Evolutionary conservation across 345 rosid species (phyloP), one percentile per base, ranked within the genome.

Genomic region (Theobroma cacao): DNA sequence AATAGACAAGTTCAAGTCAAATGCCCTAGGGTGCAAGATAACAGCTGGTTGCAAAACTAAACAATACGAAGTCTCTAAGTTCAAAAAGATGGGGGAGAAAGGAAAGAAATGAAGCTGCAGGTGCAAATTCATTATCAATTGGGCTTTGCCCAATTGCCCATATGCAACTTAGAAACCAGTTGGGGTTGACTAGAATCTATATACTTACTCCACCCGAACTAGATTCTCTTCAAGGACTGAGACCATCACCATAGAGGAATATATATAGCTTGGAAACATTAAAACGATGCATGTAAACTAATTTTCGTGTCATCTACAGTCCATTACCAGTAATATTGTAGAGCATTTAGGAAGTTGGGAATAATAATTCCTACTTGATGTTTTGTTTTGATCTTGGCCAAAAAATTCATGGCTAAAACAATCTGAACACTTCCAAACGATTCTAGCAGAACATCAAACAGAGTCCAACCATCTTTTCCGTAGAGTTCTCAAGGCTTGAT

Each of bases 231-330:
- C 67, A 31, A 62, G 67, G 67, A 62, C 31, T 62, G 67, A 62
- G 67, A 62, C 67, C 20, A 31, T 62, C 67, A 62, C 41, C 67
- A 62, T 58, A 58, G 6, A 58, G 33, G 63, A 58, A 58, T 58
- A 58, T 58, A 22, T n/a, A n/a, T 38, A 38, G 7, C 3, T 38
- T 38, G 0, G 26, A 55, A 9, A 55, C 0, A 50, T 17, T 18
- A 47, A 47, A 41, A 41, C 47, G 40, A 36, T 36, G 40, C 2
- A 36, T 36, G 40, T 4, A 36, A 17, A 15, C 10, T 2, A 31
- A 0, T 28, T 59, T 59, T 59, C 8, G 1, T 28, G 20, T 59
- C 33, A 58, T 10, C 61, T 9, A 10, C 61, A 56, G 61, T 10
- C 30, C 62, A 58, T 58, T 58, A 10, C 62, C 6, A 28, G 62